Base-by-base conservation (phyloP, 306 rosid species). In the Vigna unguiculata region DNA sequence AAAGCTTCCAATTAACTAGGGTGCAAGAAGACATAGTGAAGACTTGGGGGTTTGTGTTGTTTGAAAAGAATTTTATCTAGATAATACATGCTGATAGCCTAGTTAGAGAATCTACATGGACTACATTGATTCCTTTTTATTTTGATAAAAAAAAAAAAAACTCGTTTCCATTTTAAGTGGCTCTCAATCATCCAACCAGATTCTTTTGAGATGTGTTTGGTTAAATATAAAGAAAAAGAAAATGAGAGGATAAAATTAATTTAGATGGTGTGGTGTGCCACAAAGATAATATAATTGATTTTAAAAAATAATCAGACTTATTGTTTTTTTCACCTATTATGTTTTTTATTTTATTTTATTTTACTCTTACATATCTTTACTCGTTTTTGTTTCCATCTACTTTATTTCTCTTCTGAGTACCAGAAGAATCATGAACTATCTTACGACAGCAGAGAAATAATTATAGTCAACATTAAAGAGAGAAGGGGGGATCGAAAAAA, bases 141-240 rank as follows among this genome's bases (percentile, higher is more conserved):
- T 59, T 69, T 68, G 74, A 72, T 43, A 52, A 52, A 52, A 60
- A 40, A 69, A 52, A 52, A 52, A 60, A 40, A 69, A 32, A 69
- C 28, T 74, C 24, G 61, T 74, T 83, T 74, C 69, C 80, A 75
- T 78, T 28, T 74, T 58, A 22, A 61, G 69, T 69, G 78, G 74
- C 81, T 57, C 80, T 83, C 67, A 58, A 24, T 34, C 30, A 47
- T 32, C 34, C 38, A 4, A 58, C 6, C 69, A 9, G 45, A 9
- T 40, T 40, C 45, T 40, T 40, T 9, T 9, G 45, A 2, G 45
- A 9, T 9, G 13, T 40, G 45, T 9, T 40, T 40, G 13, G 4
- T 40, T 9, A 40, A 40, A 32, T 32, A 32, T 32, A 32, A 32
- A 32, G 36, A 32, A 40, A 40, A 40, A 28, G 0, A 40, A 40